Base-by-base conservation (phyloP, 139 green algal species). In the Coelastrella sp. region DNA sequence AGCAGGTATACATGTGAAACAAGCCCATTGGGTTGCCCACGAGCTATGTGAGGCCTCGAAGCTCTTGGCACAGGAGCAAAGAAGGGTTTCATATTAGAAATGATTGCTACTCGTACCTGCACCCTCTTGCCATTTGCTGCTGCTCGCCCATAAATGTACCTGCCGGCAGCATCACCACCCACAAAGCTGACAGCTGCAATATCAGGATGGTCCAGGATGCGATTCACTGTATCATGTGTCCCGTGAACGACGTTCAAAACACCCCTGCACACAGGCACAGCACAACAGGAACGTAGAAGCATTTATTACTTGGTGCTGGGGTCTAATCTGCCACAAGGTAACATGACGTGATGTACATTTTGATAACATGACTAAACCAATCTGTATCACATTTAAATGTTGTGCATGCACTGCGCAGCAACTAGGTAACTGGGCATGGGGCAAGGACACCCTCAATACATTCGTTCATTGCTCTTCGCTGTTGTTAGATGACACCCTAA, bases 161-260 rank as follows among this genome's bases (percentile, higher is more conserved):
- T 91, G 10, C 97, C 98, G 8, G 93, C 98, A 6, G 88, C 58
- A 90, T 98, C 90, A 11, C 95, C 97, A 12, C 98, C 98, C n/a
- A 99, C 98, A 93, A 99, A 99, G 4, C 95, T 97, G 24, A 99
- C 89, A 4, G 98, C 96, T 65, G 91, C 94, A 89, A 99, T 98
- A 92, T 98, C 95, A 6, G 96, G 97, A 91, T 99, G 96, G 91
- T 99, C 98, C 57, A 96, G 92, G 49, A 99, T 98, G 82, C 35
- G 60, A 93, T 99, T 98, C 12, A 99, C 98, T 11, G 95, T 92
- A 79, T 97, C 95, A 61, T 97, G 93, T 10, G 91, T 95, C 88
- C 98, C 98, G 89, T 99, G 98, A 24, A 99, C 96, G 0, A 98
- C 73, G 88, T 97, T 96, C 8, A 97, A 90, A 17, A 97, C 95